A percentile compares a stretch with the other conserved stretches of the same genome.
Evolutionary conservation across 1,139 yeast species (phyloP).

Genomic region (Blastobotrys apis): DNA sequence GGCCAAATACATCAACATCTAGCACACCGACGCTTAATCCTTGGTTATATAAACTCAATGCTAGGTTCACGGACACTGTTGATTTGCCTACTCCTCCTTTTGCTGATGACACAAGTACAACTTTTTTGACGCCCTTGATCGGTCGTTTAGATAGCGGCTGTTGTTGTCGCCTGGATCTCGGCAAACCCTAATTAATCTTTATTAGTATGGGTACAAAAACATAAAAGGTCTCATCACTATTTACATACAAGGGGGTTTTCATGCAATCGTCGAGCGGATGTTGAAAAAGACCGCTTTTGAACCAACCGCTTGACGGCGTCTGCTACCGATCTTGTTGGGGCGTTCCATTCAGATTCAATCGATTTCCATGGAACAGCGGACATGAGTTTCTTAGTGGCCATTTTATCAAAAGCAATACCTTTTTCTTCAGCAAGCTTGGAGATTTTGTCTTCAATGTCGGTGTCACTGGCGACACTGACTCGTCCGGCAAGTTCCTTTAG

Average conservation of each 20-base stretch:
- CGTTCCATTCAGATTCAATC: constrained; percentile 51
- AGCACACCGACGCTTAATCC: constrained; percentile 65
- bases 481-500: constrained; percentile 42
- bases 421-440: constrained; percentile 35
- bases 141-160: constrained; percentile 48
- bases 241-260: constrained; percentile 52
- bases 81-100: constrained; percentile 75
- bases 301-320: constrained; percentile 28
- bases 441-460: constrained; percentile 46
- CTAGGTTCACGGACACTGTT: constrained; percentile 56
- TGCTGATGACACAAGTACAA: constrained; percentile 70
- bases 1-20: constrained; percentile 84
- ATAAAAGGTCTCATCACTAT: too few relatives aligned
- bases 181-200: too few relatives aligned
- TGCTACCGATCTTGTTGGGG: constrained; percentile 39
- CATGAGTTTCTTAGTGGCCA: constrained; percentile 42
- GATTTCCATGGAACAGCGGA: constrained; percentile 47
- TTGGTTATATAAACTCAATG: constrained; percentile 51
- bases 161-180: constrained; percentile 21
- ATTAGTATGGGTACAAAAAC: too few relatives aligned
- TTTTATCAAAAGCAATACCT: constrained; percentile 31
- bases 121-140: constrained; percentile 58
- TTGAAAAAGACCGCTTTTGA: constrained; percentile 22
- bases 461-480: constrained; percentile 50
- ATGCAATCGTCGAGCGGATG: constrained; percentile 31